A percentile compares a stretch with the other conserved stretches of the same genome.
Evolutionary conservation across 73 alveolate genomes (phyloP).

Genomic region (Paramecium sexaurelia): DNA sequence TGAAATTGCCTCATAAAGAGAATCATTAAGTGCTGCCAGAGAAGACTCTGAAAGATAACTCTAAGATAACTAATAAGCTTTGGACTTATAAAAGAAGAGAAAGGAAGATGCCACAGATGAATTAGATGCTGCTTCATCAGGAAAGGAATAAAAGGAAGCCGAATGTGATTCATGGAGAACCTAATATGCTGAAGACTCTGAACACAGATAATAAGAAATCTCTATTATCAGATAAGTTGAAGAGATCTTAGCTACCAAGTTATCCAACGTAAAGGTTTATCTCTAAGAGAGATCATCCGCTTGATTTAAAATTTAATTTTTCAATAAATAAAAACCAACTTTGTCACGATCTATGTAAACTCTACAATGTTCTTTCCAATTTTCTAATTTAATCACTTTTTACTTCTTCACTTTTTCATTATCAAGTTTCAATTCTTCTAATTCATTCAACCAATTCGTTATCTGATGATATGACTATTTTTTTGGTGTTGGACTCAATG

Average conservation of each 20-base stretch:
- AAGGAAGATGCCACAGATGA: conserved; percentile 70
- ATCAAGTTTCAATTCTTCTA: background rate
- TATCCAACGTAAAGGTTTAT: conserved; percentile 59
- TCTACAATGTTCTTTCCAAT: conserved; percentile 9
- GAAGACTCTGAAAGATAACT: conserved; percentile 67
- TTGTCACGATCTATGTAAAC: background rate
- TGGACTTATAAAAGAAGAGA: conserved; percentile 68
- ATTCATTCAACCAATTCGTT: background rate
- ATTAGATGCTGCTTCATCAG: conserved; percentile 65
- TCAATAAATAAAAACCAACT: background rate
- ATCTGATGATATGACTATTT: background rate
- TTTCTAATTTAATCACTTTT: background rate
- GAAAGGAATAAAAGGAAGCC: conserved; percentile 69
- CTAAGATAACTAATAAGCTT: conserved; percentile 62
- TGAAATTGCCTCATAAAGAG: conserved; percentile 66
- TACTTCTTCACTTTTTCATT: conserved; percentile 11
- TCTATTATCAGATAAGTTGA: conserved; percentile 59
- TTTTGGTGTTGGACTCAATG: background rate
- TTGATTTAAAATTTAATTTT: conserved; percentile 2
- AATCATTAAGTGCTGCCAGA: conserved; percentile 65
- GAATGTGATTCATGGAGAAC: conserved; percentile 72
- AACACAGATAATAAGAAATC: conserved; percentile 62
- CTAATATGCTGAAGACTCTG: conserved; percentile 55
- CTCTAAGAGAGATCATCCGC: conserved; percentile 62
- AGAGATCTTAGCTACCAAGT: conserved; percentile 57